Conservation (phyloP, 2,329 filamentous ascomycete species). For the Penicillium sp. region DNA sequence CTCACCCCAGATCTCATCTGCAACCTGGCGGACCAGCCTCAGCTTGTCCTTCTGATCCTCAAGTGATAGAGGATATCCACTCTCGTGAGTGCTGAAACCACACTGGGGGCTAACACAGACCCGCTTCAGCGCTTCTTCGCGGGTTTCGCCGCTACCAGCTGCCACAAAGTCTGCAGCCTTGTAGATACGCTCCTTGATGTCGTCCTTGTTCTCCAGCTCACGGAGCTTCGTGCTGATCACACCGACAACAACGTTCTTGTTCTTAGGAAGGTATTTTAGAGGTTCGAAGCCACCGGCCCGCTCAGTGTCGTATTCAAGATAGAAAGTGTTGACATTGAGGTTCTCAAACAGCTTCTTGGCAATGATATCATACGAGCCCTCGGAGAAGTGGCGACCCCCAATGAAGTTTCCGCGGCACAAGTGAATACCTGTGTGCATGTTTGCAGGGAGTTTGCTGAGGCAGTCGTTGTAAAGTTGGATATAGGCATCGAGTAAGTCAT, state of each 20-base stretch:
- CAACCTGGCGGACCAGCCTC: conserved; percentile 66
- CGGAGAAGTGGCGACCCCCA: conserved; percentile 63
- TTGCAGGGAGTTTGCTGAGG: conserved; percentile 60
- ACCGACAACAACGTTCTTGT: conserved; percentile 64
- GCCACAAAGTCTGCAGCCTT: conserved; percentile 68
- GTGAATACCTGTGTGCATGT: conserved; percentile 76
- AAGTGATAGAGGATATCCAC: conserved; percentile 66
- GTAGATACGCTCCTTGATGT: conserved; percentile 60
- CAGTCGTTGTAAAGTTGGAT: conserved; percentile 74
- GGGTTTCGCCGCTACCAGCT: conserved; percentile 62
- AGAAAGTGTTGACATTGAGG: conserved; percentile 65
- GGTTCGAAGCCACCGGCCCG: conserved; percentile 67
- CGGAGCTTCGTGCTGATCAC: conserved; percentile 64
- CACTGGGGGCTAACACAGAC: conserved; percentile 70
- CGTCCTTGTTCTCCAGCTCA: conserved; percentile 62
- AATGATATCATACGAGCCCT: conserved; percentile 67
- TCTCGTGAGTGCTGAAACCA: conserved; percentile 72
- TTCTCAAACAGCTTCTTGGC: conserved; percentile 65
- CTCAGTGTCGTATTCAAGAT: conserved; percentile 68
- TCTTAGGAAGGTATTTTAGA: conserved; percentile 58
- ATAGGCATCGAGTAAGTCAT: conserved; percentile 72
- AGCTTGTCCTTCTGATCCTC: conserved; percentile 74
- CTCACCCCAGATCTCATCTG: conserved; percentile 66
- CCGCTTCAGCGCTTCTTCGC: conserved; percentile 67
- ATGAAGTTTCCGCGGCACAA: conserved; percentile 68